Evolutionary conservation across 2,329 filamentous ascomycete genomes (phyloP).

Genomic region (Fusarium caatingaense): DNA sequence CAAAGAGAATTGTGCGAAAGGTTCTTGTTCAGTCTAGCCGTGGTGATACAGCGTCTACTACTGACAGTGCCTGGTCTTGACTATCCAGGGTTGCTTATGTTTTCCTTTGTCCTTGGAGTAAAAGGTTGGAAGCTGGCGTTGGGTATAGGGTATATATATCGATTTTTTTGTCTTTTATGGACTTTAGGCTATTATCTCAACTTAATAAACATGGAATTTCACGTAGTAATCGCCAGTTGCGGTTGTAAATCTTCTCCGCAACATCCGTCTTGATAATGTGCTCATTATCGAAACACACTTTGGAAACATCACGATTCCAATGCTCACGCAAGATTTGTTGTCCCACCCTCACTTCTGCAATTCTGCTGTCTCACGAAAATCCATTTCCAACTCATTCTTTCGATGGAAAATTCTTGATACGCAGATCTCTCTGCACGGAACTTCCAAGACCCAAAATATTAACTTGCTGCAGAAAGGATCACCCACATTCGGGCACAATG

Average conservation of each 20-base stretch:
- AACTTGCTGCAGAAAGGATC: background rate
- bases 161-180: background rate
- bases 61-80: background rate
- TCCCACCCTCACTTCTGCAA: no score
- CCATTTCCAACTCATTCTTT: background rate
- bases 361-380: background rate
- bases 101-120: background rate
- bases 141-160: background rate
- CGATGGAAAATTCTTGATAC: background rate
- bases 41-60: background rate
- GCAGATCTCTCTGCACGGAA: background rate
- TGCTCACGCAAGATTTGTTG: no score
- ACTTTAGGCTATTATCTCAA: background rate
- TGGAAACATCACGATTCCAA: no score
- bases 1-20: background rate
- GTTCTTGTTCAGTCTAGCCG: background rate
- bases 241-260: background rate
- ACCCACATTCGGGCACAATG: background rate
- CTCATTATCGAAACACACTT: no score
- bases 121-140: background rate
- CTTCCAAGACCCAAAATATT: background rate
- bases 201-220: background rate
- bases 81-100: background rate
- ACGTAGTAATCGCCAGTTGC: background rate
- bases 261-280: no score